Percentiles rank a stretch among this genome's conserved stretches.
These are phyloP conservation scores for Ophiostoma australiae DNA, from an alignment of 2,329 filamentous ascomycete genomes.

Conservation along the genomic window DNA sequence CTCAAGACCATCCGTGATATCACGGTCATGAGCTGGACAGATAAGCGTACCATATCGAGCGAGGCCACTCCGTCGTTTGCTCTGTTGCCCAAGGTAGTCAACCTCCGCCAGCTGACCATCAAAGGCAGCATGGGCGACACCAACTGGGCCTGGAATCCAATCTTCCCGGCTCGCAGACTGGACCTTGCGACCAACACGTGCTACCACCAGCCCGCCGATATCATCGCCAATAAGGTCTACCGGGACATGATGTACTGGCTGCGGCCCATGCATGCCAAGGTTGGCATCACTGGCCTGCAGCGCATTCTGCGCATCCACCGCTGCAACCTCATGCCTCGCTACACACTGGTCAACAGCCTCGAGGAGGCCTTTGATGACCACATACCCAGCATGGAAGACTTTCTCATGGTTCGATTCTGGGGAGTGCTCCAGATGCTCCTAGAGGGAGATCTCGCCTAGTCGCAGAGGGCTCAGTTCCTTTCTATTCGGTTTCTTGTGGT, in stretches of 20 bases:
- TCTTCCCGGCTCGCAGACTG: conserved; percentile 8
- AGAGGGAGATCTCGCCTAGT: background rate
- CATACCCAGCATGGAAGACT: background rate
- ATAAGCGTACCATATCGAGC: conserved; percentile 15
- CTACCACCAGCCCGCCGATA: conserved; percentile 10
- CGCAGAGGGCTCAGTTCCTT: background rate
- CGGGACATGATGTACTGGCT: conserved; percentile 17
- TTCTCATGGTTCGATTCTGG: background rate
- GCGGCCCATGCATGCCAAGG: background rate
- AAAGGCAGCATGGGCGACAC: conserved; percentile 1
- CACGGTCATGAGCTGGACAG: conserved; percentile 9
- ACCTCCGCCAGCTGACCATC: conserved; percentile 4
- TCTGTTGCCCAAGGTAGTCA: background rate
- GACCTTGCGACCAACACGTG: background rate
- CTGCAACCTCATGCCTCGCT: background rate
- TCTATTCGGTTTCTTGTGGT: background rate
- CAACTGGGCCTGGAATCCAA: conserved; percentile 20
- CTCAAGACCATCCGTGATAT: background rate
- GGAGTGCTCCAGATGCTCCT: conserved; percentile 1
- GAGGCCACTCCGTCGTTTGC: conserved; percentile 11
- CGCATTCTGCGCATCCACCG: conserved; percentile 3
- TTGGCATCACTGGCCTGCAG: conserved; percentile 3
- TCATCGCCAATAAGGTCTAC: conserved; percentile 18
- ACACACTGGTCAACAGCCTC: background rate
- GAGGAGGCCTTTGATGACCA: background rate